Conservation (phyloP, 2,329 filamentous ascomycete genomes). For the Daldinia sp. region DNA sequence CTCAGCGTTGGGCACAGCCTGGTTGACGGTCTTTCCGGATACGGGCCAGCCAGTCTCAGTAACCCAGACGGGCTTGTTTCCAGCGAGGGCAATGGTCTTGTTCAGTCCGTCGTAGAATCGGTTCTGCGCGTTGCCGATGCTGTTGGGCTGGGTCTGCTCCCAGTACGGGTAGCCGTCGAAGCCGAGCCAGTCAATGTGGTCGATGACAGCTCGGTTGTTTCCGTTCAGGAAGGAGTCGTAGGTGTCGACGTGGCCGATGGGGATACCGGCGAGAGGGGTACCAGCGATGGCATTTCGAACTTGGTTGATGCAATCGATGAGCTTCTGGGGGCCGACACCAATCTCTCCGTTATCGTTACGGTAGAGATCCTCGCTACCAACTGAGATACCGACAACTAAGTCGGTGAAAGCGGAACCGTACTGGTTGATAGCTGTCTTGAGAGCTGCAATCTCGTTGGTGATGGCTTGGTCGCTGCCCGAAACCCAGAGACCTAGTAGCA, state of each 20-base stretch:
- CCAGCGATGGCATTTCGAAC: conserved; percentile 63
- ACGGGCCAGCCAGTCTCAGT: conserved; percentile 70
- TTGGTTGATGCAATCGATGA: conserved; percentile 69
- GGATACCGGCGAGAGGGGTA: conserved; percentile 51
- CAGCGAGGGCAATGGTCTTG: conserved; percentile 56
- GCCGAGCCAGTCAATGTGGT: conserved; percentile 65
- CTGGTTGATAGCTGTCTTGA: conserved; percentile 60
- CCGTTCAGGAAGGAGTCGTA: conserved; percentile 65
- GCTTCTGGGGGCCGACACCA: conserved; percentile 56
- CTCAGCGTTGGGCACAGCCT: conserved; percentile 59
- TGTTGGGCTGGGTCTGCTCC: conserved; percentile 57
- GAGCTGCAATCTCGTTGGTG: conserved; percentile 63
- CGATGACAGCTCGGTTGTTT: conserved; percentile 62
- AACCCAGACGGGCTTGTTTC: conserved; percentile 59
- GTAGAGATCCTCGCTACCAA: conserved; percentile 70
- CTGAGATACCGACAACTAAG: conserved; percentile 65
- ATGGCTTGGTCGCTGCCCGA: conserved; percentile 54
- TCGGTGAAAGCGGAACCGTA: conserved; percentile 58
- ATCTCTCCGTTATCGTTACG: conserved; percentile 57
- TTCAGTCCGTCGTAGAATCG: conserved; percentile 57
- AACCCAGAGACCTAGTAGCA: conserved; percentile 67
- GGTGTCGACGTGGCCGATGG: conserved; percentile 68
- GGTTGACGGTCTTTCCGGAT: conserved; percentile 58
- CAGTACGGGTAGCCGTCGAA: conserved; percentile 68
- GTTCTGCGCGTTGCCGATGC: conserved; percentile 58